phyloP scores from a whole-genome alignment of 1,139 yeast species.

The Kurtzmaniella quercitrusa region DNA sequence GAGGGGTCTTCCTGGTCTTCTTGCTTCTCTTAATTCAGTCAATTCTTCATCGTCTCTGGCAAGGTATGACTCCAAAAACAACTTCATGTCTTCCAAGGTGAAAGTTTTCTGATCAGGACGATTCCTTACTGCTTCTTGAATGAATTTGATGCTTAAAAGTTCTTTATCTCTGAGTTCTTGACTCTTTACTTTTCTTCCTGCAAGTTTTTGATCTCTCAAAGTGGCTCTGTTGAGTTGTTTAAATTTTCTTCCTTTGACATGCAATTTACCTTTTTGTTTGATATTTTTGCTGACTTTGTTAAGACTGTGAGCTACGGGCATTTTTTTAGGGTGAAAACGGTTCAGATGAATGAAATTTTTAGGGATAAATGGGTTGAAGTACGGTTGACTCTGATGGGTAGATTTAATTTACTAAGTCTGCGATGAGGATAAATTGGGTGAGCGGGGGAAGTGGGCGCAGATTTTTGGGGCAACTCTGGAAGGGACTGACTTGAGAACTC shows the following conservation, averaged over 20 bases:
- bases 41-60: conserved; percentile 72
- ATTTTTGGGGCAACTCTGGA: too few relatives aligned
- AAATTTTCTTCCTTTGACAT: conserved; percentile 85
- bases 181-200: conserved; percentile 50
- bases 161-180: conserved; percentile 60
- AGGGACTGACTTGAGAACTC: too few relatives aligned
- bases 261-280: conserved; percentile 61
- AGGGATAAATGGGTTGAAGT: neutral
- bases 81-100: conserved; percentile 53
- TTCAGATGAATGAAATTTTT: neutral
- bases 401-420: too few relatives aligned
- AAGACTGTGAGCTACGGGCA: conserved; percentile 79
- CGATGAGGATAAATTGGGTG: too few relatives aligned
- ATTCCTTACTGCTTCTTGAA: conserved; percentile 59
- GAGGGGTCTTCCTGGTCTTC: conserved; percentile 89
- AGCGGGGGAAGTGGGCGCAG: too few relatives aligned
- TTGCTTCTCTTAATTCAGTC: conserved; percentile 47
- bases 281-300: conserved; percentile 66
- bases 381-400: too few relatives aligned
- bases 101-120: conserved; percentile 42
- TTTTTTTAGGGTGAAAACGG: conserved; percentile 16
- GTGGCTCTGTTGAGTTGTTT: conserved; percentile 84
- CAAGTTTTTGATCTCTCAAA: conserved; percentile 69
- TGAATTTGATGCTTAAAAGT: conserved; percentile 51
- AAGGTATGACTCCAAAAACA: conserved; percentile 60